These are phyloP conservation scores for Lanmaoa rubissima DNA, from an alignment of 768 basidiomycete genomes.

Conservation along the genomic window DNA sequence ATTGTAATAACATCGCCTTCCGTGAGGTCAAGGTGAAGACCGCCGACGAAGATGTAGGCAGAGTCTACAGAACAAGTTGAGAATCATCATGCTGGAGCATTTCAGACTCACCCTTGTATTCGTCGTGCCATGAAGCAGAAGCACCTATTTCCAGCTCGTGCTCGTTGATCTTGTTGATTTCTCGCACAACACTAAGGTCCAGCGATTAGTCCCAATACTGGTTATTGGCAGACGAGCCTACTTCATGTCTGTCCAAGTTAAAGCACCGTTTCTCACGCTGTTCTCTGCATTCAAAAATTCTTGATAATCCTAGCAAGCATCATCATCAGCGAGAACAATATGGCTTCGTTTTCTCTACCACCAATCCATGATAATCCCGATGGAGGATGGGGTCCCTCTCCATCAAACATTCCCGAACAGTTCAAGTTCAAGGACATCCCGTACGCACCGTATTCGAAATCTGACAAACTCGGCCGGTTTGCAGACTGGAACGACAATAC, in stretches of 20 bases:
- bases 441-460: constrained; percentile 98
- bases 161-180: constrained; percentile 93
- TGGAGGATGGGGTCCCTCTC: constrained; percentile 89
- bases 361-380: constrained; percentile 89
- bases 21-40: constrained; percentile 83
- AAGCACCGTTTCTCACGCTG: constrained; percentile 26
- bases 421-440: constrained; percentile 99
- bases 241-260: constrained; percentile 57
- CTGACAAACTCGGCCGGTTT: constrained; percentile 95
- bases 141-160: constrained; percentile 79
- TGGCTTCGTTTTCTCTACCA: constrained; percentile 84
- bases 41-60: constrained; percentile 93
- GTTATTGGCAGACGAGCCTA: constrained; percentile 36
- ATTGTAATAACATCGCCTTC: constrained; percentile 98
- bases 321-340: constrained; percentile 29
- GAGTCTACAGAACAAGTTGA: constrained; percentile 55
- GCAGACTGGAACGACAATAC: constrained; percentile 94
- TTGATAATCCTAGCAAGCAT: constrained; percentile 10
- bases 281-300: constrained; percentile 14
- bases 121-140: constrained; percentile 89
- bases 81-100: neutral
- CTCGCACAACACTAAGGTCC: constrained; percentile 73
- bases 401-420: constrained; percentile 78
- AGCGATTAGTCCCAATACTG: constrained; percentile 7
- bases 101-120: constrained; percentile 68